Base-by-base conservation (phyloP, 495 filamentous ascomycete species). In the Aspergillus asperescens region DNA sequence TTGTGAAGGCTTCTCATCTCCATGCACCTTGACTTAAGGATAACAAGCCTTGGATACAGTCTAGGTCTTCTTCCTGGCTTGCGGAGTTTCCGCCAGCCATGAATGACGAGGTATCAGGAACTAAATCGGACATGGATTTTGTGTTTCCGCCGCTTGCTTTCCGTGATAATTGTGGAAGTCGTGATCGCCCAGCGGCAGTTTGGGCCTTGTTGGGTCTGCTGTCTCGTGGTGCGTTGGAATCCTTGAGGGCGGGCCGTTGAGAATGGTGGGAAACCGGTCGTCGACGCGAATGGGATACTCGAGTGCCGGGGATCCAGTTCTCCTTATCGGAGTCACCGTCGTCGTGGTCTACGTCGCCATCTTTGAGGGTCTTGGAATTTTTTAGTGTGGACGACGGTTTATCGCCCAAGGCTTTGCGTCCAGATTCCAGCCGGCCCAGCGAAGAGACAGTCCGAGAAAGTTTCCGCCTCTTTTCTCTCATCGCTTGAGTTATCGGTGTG, bases 271-370 rank as follows among this genome's bases (percentile, higher is more conserved):
- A 66, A 12, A 62, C 56, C n/a, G 62, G 56, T 32, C 69, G 66
- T 18, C 70, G 69, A 53, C 68, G 73, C 34, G 68, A 44, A 28
- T 73, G 66, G 18, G 71, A 63, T 12, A 56, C 57, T 31, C 72
- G 67, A 6, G 75, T 81, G 18, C 73, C 79, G 1, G 82, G 81
- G 42, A 84, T 78, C 88, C 88, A 93, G 64, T 96, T 96, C 70
- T 96, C 91, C 65, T 96, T 96, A 61, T 96, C 91, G 1, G 89
- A 94, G 47, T 95, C 91, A 32, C 84, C 76, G 52, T 59, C 54
- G 69, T 83, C 55, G 64, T 67, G 40, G 31, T 78, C 73, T 0
- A 73, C 35, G 18, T 45, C 54, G 15, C n/a, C n/a, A n/a, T 59
- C 47, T 58, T 71, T 57, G 40, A 63, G 66, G 64, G 38, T 49